phyloP scores from a whole-genome alignment of 31 red algal genomes.

The Odonthalia washingtoniensis region DNA sequence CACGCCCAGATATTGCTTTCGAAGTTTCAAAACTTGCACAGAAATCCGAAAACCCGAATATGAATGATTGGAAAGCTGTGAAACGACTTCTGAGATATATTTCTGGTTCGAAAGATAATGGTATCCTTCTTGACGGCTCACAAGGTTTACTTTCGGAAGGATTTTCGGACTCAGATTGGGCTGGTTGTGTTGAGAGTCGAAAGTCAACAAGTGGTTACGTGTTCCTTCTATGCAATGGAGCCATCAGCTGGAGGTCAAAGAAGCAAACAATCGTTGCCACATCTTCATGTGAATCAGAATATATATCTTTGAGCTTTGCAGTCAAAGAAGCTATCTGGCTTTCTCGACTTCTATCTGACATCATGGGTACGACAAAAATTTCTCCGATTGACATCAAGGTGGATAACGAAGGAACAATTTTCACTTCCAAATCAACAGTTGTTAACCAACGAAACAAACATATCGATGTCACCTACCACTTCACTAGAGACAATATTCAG shows the following conservation, averaged over 20 bases:
- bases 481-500: constrained; percentile 16
- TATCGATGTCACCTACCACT: constrained; percentile 34
- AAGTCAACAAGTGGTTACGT: constrained; percentile 30
- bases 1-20: constrained; percentile 25
- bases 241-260: constrained; percentile 14
- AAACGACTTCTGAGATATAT: constrained; percentile 33
- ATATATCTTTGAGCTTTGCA: not conserved
- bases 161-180: constrained; percentile 23
- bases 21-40: constrained; percentile 8
- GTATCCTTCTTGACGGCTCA: not conserved
- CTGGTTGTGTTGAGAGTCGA: not conserved
- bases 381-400: not conserved
- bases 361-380: not conserved
- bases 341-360: not conserved
- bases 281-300: constrained; percentile 26
- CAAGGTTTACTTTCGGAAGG: not conserved
- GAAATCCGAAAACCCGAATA: constrained; percentile 9
- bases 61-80: constrained; percentile 22
- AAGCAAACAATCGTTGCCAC: constrained; percentile 17
- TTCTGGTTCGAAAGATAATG: not conserved
- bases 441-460: not conserved
- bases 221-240: constrained; percentile 20
- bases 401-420: constrained; percentile 23
- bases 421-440: not conserved
- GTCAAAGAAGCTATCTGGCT: constrained; percentile 26